Evolutionary conservation across 179 eudicot species (phyloP).

Genomic region (Carnegiea gigantea): DNA sequence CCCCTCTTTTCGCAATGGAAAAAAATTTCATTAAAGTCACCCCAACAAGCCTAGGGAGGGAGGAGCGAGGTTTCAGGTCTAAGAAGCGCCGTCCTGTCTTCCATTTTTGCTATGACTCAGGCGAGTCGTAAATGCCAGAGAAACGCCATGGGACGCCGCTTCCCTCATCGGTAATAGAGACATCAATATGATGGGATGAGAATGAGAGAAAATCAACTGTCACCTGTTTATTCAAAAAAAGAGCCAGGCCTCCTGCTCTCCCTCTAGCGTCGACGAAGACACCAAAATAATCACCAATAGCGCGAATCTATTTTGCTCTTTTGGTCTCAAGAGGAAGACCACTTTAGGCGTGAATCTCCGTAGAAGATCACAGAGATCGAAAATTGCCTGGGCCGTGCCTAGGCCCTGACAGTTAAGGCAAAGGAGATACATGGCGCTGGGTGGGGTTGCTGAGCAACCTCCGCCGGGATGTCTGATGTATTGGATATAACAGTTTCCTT

Average conservation of each 20-base stretch:
- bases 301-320: neutral
- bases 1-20: neutral
- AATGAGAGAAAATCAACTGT: neutral
- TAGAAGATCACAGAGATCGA: neutral
- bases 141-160: neutral
- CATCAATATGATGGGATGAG: neutral
- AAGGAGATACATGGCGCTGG: neutral
- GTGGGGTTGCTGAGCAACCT: neutral
- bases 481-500: too few relatives aligned
- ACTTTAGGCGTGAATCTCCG: neutral
- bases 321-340: neutral
- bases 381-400: neutral
- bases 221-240: neutral
- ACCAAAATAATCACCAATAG: too few relatives aligned
- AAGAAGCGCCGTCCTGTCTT: too few relatives aligned
- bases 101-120: too few relatives aligned
- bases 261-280: too few relatives aligned
- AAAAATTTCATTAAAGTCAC: neutral
- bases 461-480: neutral
- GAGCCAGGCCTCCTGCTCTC: neutral
- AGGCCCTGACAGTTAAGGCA: neutral
- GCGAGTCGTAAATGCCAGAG: neutral
- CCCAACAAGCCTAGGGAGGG: neutral
- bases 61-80: neutral
- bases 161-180: too few relatives aligned